Evolutionary conservation across 2,329 filamentous ascomycete genomes (phyloP), one percentile per base, ranked within the genome.

Genomic region (Thermomyces lanuginosus): DNA sequence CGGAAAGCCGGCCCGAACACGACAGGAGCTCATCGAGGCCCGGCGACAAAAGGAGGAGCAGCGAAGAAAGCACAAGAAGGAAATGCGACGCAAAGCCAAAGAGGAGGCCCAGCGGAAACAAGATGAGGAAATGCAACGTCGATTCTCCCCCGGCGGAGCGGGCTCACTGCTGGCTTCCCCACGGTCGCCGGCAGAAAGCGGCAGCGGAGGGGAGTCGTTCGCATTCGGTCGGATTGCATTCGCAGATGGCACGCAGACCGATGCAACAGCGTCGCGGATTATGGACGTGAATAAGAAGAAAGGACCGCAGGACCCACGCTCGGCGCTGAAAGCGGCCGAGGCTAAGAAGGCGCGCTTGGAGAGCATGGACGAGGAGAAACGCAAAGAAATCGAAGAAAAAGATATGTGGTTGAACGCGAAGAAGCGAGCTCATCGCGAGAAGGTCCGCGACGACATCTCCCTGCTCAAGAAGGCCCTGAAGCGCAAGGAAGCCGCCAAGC

Each of bases 391-490:
- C 22, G 73, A 83, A 34, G 81, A 93, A 54, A 95, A 95, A 61
- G 86, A 98, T 44, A 63, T 75, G 31, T 98, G 89, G 89, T 63
- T 93, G 32, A 86, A 79, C 24, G 89, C 89, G 2, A 77, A 86
- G 54, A 81, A 82, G 54, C 73, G 78, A 13, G 82, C 77, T 1
- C 80, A 92, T 49, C 89, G 89, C 25, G 84, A 92, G 46, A 79
- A 81, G 48, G 76, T 93, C 17, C 73, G 72, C 33, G 83, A 95
- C 45, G 82, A 92, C 49, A 81, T 82, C 36, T 72, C 69, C 23
- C 58, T 92, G 30, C 65, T 98, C 15, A 93, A 92, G 64, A 93
- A 92, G 64, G 79, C 84, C 0, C 63, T 95, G 39, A 93, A 93
- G 66, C 74, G 86, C 39, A 91, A 92, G 60, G 82, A 93, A 44